Evolutionary conservation across 108 stramenopile genomes (phyloP).

Genomic region (Fragilariopsis cylindrus): DNA sequence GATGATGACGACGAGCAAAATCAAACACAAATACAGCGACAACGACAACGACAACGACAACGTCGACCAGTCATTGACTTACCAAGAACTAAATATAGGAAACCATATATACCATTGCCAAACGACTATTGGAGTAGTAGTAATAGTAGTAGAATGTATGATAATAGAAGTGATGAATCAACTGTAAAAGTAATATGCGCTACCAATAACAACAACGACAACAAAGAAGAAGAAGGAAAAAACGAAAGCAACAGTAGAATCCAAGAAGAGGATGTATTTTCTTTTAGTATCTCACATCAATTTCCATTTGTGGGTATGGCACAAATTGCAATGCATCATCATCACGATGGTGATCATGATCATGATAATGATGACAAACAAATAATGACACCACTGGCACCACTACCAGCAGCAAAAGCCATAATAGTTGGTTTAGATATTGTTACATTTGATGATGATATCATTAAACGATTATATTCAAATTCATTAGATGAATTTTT

Average conservation of each 20-base stretch:
- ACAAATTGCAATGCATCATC: slow-evolving; percentile 11
- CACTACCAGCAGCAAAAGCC: background rate
- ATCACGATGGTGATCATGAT: background rate
- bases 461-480: slow-evolving; percentile 41
- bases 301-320: slow-evolving; percentile 73
- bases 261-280: slow-evolving; percentile 30
- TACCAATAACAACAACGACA: background rate
- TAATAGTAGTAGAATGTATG: background rate
- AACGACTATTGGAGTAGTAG: background rate
- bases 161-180: background rate
- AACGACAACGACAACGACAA: background rate
- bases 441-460: slow-evolving; percentile 54
- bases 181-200: background rate
- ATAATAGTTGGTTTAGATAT: slow-evolving; percentile 64
- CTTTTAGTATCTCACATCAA: slow-evolving; percentile 79
- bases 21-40: background rate
- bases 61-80: slow-evolving; percentile 46
- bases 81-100: slow-evolving; percentile 64
- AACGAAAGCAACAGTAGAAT: background rate
- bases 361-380: background rate
- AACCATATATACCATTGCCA: slow-evolving; percentile 65
- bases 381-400: background rate
- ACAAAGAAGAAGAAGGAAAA: too few species aligned
- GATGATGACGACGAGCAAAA: too few species aligned
- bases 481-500: slow-evolving; percentile 57